Percentiles rank a stretch among this genome's conserved stretches.
phyloP scores from a whole-genome alignment of 2,329 filamentous ascomycete species.

The Dryadomyces quercivorus region DNA sequence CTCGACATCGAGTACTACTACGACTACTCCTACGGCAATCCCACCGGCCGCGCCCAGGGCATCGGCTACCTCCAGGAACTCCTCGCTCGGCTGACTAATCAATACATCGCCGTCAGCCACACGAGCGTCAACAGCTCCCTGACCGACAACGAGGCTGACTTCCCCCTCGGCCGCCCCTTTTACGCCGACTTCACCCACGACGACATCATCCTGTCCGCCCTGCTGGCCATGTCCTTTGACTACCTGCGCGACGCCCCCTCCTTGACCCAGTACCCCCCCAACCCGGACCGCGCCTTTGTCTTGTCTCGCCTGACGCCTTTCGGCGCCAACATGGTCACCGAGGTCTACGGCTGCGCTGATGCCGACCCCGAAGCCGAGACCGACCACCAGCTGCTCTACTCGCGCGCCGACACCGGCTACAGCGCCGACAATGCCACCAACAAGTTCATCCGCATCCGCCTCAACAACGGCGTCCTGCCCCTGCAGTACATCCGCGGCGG shows the following conservation, averaged over 20 bases:
- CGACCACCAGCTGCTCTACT: slow-evolving; percentile 26
- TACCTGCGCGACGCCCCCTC: slow-evolving; percentile 36
- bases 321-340: slow-evolving; percentile 39
- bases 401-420: slow-evolving; percentile 31
- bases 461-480: slow-evolving; percentile 36
- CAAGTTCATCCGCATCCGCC: slow-evolving; percentile 36
- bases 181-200: slow-evolving; percentile 43
- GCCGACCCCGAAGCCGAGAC: slow-evolving; percentile 26
- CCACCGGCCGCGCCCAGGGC: slow-evolving; percentile 37
- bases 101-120: slow-evolving; percentile 33
- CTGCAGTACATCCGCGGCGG: slow-evolving; percentile 34
- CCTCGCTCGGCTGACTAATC: slow-evolving; percentile 31
- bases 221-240: slow-evolving; percentile 40
- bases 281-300: slow-evolving; percentile 31
- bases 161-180: slow-evolving; percentile 34
- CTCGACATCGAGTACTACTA: slow-evolving; percentile 39
- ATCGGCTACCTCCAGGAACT: slow-evolving; percentile 41
- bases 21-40: slow-evolving; percentile 32
- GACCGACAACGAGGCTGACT: slow-evolving; percentile 29
- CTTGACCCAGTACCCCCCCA: slow-evolving; percentile 26
- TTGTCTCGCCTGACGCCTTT: slow-evolving; percentile 41
- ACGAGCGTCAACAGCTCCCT: slow-evolving; percentile 38
- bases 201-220: slow-evolving; percentile 35
- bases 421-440: slow-evolving; percentile 24
- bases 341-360: slow-evolving; percentile 37